Percentiles rank a stretch among this genome's conserved stretches.
phyloP scores from a whole-genome alignment of 176 grass and related monocot species.

The Luzula sylvatica region DNA sequence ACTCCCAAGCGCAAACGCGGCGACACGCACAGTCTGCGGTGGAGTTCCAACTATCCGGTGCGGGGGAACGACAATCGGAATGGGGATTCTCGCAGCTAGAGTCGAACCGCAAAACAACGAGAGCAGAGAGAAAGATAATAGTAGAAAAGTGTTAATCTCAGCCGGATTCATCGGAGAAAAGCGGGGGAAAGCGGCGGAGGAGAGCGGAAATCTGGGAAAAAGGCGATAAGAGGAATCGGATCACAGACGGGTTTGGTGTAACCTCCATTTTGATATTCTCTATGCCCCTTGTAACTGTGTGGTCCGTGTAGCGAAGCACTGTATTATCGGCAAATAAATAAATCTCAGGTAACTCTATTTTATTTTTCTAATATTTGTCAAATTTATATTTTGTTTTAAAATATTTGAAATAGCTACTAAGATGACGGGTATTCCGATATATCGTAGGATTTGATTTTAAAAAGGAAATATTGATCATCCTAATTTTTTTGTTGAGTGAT shows the following conservation, averaged over 20 bases:
- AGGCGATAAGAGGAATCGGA: not conserved
- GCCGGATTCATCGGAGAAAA: slow-evolving; percentile 16
- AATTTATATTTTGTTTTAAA: no score
- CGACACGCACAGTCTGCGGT: slow-evolving; percentile 21
- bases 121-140: slow-evolving; percentile 21
- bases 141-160: not conserved
- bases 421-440: no score
- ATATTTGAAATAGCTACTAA: no score
- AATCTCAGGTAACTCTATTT: no score
- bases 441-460: no score
- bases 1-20: slow-evolving; percentile 78
- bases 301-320: no score
- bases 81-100: slow-evolving; percentile 14
- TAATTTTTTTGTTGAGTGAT: no score
- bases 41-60: not conserved
- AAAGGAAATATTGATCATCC: no score
- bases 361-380: no score
- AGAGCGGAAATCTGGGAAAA: slow-evolving; percentile 4
- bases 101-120: not conserved
- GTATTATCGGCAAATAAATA: no score
- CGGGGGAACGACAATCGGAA: not conserved
- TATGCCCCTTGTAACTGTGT: no score
- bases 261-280: no score
- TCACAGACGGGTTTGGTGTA: not conserved
- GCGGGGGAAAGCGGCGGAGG: not conserved